phyloP scores from a whole-genome alignment of 129 eudicot genomes.

The Tanacetum coccineum region DNA sequence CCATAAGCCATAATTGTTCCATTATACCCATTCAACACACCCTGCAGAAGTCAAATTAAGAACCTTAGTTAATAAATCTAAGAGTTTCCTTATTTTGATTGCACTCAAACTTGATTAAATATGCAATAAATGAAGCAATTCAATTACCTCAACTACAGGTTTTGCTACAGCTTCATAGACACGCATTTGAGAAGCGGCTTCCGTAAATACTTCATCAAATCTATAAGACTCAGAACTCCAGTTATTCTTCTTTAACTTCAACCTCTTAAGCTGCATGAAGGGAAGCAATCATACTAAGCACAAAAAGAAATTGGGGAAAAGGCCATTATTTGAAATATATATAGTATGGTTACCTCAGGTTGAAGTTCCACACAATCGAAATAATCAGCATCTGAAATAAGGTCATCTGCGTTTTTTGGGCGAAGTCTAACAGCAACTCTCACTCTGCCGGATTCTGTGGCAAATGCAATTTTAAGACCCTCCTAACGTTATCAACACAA shows the following conservation, averaged over 20 bases:
- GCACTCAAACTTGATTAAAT: no score
- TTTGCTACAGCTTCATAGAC: conserved; percentile 92
- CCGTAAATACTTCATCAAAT: conserved; percentile 93
- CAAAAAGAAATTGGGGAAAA: conserved; percentile 7
- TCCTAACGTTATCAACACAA: conserved; percentile 3
- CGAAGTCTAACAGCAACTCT: conserved; percentile 94
- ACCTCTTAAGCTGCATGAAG: conserved; percentile 67
- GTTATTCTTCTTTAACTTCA: conserved; percentile 81
- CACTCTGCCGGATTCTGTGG: conserved; percentile 87
- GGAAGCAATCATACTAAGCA: conserved; percentile 3
- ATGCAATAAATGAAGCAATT: not conserved
- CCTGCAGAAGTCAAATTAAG: conserved; percentile 52
- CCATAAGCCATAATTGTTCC: conserved; percentile 99
- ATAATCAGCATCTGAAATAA: conserved; percentile 70
- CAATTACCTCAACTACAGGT: conserved; percentile 91
- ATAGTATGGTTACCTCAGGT: conserved; percentile 64
- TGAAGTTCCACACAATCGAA: conserved; percentile 80
- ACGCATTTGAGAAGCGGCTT: conserved; percentile 91
- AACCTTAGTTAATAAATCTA: not conserved
- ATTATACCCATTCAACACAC: conserved; percentile 91
- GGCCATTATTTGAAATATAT: not conserved
- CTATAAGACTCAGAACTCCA: conserved; percentile 85
- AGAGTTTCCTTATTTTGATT: no score
- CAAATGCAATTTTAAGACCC: conserved; percentile 10
- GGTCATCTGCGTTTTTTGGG: conserved; percentile 81